Evolutionary conservation across 208 protist genomes (phyloP), one percentile per base, ranked within the genome.

Genomic region (Acanthamoeba sp.): DNA sequence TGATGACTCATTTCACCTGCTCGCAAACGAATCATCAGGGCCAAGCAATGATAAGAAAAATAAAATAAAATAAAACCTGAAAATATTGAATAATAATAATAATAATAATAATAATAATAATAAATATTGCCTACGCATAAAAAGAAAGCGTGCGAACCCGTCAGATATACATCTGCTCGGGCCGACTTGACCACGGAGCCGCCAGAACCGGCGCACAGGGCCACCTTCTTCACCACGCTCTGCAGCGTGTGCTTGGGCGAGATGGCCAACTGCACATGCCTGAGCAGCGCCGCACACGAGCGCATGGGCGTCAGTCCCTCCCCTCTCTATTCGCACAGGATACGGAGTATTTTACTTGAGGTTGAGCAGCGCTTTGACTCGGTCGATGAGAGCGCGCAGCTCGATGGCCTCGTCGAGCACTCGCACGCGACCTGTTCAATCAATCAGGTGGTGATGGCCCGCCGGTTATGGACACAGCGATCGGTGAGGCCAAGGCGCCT

Each of bases 1-100:
- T 96, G 95, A 64, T 96, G 95, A 34, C 55, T 93, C 27, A 96
- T 57, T 50, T 96, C 95, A 32, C 95, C 95, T 76, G 66, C 6
- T 48, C 42, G 42, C 42, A 48, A 9, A 50, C 45, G n/a, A n/a
- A n/a, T n/a, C n/a, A n/a, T n/a, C n/a, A n/a, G n/a, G n/a, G n/a
- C n/a, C n/a, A n/a, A n/a, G n/a, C n/a, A n/a, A n/a, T n/a, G n/a
- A n/a, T n/a, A n/a, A n/a, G n/a, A n/a, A n/a, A n/a, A n/a, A n/a
- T n/a, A 16, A 55, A 55, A 55, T 16, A 55, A 55, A 16, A 55
- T 20, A 6, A 55, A 6, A 55, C 48, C n/a, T n/a, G n/a, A n/a
- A n/a, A n/a, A n/a, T n/a, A n/a, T n/a, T n/a, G n/a, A n/a, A n/a
- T n/a, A n/a, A n/a, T n/a, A n/a, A n/a, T n/a, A n/a, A n/a, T n/a